Percentiles rank a stretch among this genome's conserved stretches.
phyloP scores from a whole-genome alignment of 805 yeast species.

The Candida incommunis region DNA sequence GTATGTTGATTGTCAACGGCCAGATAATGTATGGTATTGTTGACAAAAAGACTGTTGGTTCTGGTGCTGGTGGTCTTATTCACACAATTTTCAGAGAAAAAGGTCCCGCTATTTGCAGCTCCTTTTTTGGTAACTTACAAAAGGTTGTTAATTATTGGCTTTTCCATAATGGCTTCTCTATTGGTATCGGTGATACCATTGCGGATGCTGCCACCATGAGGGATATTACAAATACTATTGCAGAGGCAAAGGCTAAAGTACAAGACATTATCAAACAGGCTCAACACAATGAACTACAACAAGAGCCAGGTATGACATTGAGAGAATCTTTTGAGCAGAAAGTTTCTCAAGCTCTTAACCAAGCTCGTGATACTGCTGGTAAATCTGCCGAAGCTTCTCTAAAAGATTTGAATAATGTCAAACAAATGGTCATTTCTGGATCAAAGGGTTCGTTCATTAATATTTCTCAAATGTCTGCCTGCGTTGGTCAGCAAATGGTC shows the following conservation, averaged over 20 bases:
- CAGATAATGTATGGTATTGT: slow-evolving; percentile 96
- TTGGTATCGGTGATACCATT: slow-evolving; percentile 99
- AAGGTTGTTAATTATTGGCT: slow-evolving; percentile 95
- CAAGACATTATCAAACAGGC: slow-evolving; percentile 90
- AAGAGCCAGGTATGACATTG: slow-evolving; percentile 99
- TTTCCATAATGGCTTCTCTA: slow-evolving; percentile 91
- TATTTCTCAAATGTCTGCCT: slow-evolving; percentile 98
- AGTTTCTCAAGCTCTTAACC: slow-evolving; percentile 86
- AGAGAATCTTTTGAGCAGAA: slow-evolving; percentile 97
- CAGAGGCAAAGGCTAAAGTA: slow-evolving; percentile 85
- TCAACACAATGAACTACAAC: slow-evolving; percentile 72
- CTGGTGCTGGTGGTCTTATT: slow-evolving; percentile 94
- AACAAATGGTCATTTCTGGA: slow-evolving; percentile 98
- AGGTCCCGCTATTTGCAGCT: slow-evolving; percentile 84
- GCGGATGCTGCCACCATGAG: slow-evolving; percentile 96
- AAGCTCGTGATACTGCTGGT: slow-evolving; percentile 99
- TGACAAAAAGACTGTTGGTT: slow-evolving; percentile 96
- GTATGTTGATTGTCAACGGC: slow-evolving; percentile 92
- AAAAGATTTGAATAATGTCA: slow-evolving; percentile 88
- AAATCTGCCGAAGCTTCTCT: slow-evolving; percentile 94
- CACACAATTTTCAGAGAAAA: slow-evolving; percentile 97
- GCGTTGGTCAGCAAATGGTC: slow-evolving; percentile 99
- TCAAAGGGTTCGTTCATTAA: slow-evolving; percentile 98
- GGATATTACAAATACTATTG: slow-evolving; percentile 82
- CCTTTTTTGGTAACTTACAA: slow-evolving; percentile 81